Percentiles rank a stretch among this genome's conserved stretches.
phyloP scores from a whole-genome alignment of 1,284 basidiomycete genomes.

The Apiotrichum gamsii region DNA sequence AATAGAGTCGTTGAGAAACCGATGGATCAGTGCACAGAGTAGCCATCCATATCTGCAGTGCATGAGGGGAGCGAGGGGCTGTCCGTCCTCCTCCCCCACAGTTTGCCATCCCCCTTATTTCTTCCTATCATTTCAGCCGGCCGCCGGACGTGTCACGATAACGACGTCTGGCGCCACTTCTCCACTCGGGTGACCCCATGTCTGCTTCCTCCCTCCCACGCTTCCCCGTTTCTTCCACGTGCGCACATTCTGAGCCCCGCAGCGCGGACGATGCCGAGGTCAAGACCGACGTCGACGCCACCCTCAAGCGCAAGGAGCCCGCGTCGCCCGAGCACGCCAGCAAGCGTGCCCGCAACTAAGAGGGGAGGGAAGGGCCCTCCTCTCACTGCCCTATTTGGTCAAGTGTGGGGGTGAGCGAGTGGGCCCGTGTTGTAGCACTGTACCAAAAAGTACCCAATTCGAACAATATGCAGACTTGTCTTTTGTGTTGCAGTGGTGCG shows the following conservation, averaged over 20 bases:
- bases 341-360: slow-evolving; percentile 12
- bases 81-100: no score
- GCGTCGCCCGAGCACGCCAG: slow-evolving; percentile 18
- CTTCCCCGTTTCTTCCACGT: not conserved
- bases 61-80: no score
- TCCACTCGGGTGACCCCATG: not conserved
- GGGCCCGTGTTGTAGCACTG: no score
- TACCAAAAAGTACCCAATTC: no score
- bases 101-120: not conserved
- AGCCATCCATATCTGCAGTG: not conserved
- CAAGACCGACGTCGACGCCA: slow-evolving; percentile 8
- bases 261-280: slow-evolving; percentile 4
- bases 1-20: not conserved
- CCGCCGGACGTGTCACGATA: not conserved
- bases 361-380: no score
- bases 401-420: no score
- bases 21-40: not conserved
- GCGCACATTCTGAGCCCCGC: not conserved
- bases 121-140: not conserved
- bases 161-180: not conserved
- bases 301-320: slow-evolving; percentile 17
- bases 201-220: not conserved
- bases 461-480: no score
- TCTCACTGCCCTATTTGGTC: no score
- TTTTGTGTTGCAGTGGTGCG: no score